Evolutionary conservation across 148 eudicot species (phyloP).

Genomic region (Vaccinium myrtillus): DNA sequence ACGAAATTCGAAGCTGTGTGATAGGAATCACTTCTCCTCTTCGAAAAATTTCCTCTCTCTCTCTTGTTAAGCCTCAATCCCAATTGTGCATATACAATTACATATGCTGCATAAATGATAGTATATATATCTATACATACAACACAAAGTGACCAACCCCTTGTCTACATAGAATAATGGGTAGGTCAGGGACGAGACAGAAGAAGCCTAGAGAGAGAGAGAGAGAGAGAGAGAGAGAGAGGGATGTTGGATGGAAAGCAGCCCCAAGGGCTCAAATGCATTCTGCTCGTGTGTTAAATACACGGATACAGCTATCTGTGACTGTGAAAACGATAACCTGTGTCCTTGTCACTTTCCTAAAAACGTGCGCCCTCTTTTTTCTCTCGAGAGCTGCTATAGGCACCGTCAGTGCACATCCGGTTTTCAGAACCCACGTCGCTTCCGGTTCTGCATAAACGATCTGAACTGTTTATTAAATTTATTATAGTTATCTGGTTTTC

Average conservation of each 20-base stretch:
- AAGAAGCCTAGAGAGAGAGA: not conserved
- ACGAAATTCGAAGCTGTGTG: not conserved
- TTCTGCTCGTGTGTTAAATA: not conserved
- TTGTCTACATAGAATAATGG: not conserved
- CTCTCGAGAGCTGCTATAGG: too few relatives aligned
- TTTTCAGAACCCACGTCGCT: not conserved
- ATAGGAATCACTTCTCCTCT: not conserved
- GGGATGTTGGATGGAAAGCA: not conserved
- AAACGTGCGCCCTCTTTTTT: not conserved
- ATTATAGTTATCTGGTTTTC: too few relatives aligned
- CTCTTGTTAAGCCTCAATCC: not conserved
- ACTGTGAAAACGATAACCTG: conserved; percentile 2
- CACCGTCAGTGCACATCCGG: too few relatives aligned
- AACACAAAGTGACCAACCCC: conserved; percentile 1
- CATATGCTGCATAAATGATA: not conserved
- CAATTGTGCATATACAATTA: not conserved
- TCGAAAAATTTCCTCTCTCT: not conserved
- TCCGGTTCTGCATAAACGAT: too few relatives aligned
- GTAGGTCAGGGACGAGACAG: not conserved
- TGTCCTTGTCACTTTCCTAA: not conserved
- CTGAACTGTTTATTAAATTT: too few relatives aligned
- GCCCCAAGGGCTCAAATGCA: not conserved
- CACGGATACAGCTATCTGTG: not conserved
- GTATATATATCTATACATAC: not conserved
- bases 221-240: not conserved